Base-by-base conservation (phyloP, 768 basidiomycete genomes). In the Leccinum barrowsii region DNA sequence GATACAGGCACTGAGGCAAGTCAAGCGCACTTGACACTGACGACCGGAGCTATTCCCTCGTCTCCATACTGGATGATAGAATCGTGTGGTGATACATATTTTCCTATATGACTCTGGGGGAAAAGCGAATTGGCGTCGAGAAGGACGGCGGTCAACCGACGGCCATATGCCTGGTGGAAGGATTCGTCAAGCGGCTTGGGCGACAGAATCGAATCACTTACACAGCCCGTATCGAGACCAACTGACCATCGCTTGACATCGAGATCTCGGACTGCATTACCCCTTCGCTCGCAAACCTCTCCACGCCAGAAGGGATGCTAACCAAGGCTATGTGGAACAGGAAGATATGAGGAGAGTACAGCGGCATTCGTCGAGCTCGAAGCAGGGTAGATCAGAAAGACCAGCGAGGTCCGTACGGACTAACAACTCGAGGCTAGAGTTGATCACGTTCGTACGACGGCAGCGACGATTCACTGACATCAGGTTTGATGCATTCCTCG, bases 211-310 rank as follows among this genome's bases (percentile, higher is more conserved):
- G 10, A 19, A 40, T 50, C 46, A 77, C 86, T 70, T 69, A 93
- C 90, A 67, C 94, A 96, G 11, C 91, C 94, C 0, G 89, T 81
- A 70, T 98, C 95, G 34, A 96, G 73, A 2, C 95, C 95, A 59
- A 94, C 75, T 3, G 86, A 84, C 88, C 89, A 96, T 21, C 89
- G 79, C 60, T 89, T 87, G 63, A 93, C 72, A 69, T 94, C 92
- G 12, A 97, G 77, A 12, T 90, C 91, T 26, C 90, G 79, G 3
- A 81, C 76, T 5, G 94, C 4, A 24, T 24, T 24, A 24, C 24
- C 24, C 24, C 24, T 24, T 24, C 24, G 24, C 24, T 24, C 24
- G 24, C 24, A 24, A 24, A 24, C 24, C 24, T 24, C 24, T 24
- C 24, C 24, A 24, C 24, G 24, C 24, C 24, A 24, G 3, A 24